A percentile compares a stretch with the other conserved stretches of the same genome.
These are phyloP conservation scores for Fusarium staphyleae DNA, from an alignment of 2,329 filamentous ascomycete genomes.

Conservation along the genomic window DNA sequence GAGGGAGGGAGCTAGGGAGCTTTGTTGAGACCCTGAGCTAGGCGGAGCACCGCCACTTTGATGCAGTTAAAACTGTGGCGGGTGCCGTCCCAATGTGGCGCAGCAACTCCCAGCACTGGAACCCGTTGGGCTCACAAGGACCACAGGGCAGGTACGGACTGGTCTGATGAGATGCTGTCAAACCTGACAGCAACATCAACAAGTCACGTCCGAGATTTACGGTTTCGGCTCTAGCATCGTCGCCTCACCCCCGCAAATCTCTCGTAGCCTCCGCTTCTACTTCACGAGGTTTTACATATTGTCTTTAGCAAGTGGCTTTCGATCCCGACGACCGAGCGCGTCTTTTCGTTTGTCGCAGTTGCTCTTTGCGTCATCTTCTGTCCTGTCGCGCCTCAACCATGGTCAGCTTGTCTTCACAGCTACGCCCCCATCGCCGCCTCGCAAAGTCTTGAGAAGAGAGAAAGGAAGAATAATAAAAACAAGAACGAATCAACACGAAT, in stretches of 20 bases:
- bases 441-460: slow-evolving; percentile 43
- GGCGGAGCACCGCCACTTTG: slow-evolving; percentile 32
- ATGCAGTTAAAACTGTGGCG: slow-evolving; percentile 19
- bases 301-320: slow-evolving; percentile 20
- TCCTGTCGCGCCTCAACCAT: slow-evolving; percentile 41
- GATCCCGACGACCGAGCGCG: slow-evolving; percentile 36
- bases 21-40: slow-evolving; percentile 1
- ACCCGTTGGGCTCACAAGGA: slow-evolving; percentile 27
- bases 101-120: slow-evolving; percentile 13
- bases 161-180: slow-evolving; percentile 34
- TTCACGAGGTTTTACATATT: slow-evolving; percentile 7
- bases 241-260: slow-evolving; percentile 25
- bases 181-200: slow-evolving; percentile 34
- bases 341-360: slow-evolving; percentile 41
- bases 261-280: neutral
- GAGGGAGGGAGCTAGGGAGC: too few species aligned
- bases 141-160: slow-evolving; percentile 32
- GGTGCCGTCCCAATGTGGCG: slow-evolving; percentile 14
- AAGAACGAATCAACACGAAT: slow-evolving; percentile 7
- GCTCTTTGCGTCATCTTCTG: slow-evolving; percentile 33
- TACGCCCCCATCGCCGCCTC: slow-evolving; percentile 42
- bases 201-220: slow-evolving; percentile 19
- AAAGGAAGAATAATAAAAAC: slow-evolving; percentile 10
- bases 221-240: slow-evolving; percentile 16
- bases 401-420: slow-evolving; percentile 44